Conservation (phyloP, 2,329 filamentous ascomycete genomes). For the Fusarium sp. region DNA sequence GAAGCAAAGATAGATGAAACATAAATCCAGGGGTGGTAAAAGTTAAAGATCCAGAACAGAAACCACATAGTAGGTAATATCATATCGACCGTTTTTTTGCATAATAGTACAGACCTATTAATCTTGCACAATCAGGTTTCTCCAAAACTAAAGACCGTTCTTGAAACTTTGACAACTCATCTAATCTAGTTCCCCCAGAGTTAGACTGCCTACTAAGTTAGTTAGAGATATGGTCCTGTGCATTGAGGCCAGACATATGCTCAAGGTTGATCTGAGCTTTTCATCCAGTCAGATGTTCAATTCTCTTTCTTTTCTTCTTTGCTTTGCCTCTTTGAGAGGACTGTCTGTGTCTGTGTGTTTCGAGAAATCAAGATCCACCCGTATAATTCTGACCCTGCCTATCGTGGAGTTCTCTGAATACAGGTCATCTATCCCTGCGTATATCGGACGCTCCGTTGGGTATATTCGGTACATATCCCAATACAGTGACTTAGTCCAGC, state of each 20-base stretch:
- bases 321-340: not conserved
- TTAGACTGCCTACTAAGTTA: not conserved
- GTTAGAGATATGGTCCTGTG: not conserved
- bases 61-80: not conserved
- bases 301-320: not conserved
- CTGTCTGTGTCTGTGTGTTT: constrained; percentile 1
- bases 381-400: constrained; percentile 3
- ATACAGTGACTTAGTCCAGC: constrained; percentile 10
- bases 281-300: constrained; percentile 10
- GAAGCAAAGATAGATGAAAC: not conserved
- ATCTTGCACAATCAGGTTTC: constrained; percentile 37
- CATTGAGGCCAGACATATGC: constrained; percentile 18
- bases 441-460: constrained; percentile 27
- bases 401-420: constrained; percentile 9
- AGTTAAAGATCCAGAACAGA: not conserved
- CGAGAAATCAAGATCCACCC: constrained; percentile 7
- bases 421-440: constrained; percentile 28
- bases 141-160: constrained; percentile 1
- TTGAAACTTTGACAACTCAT: constrained; percentile 39
- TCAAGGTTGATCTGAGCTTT: constrained; percentile 32
- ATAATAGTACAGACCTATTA: constrained; percentile 29
- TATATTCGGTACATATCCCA: constrained; percentile 13
- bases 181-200: constrained; percentile 33
- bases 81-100: constrained; percentile 17
- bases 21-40: not conserved